These are phyloP conservation scores for Boletus insuetus DNA, from an alignment of 768 basidiomycete species.

Conservation along the genomic window DNA sequence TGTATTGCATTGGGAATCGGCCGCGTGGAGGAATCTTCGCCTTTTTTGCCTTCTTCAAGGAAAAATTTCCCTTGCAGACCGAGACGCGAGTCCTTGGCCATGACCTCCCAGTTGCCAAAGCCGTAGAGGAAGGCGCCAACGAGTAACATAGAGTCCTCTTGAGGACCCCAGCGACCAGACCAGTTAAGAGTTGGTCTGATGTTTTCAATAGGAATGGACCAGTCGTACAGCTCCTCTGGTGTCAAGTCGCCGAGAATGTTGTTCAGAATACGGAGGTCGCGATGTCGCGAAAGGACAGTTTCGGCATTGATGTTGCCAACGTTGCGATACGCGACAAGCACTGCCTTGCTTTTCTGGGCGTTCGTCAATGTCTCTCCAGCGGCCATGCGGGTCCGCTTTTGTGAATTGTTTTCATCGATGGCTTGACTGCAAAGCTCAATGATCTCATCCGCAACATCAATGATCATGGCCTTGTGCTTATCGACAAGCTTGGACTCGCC, in stretches of 20 bases:
- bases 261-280: slow-evolving; percentile 86
- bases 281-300: slow-evolving; percentile 86
- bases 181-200: slow-evolving; percentile 94
- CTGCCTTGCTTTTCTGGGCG: slow-evolving; percentile 95
- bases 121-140: slow-evolving; percentile 93
- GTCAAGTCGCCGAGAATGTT: slow-evolving; percentile 67
- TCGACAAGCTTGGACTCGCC: slow-evolving; percentile 85
- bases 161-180: slow-evolving; percentile 92
- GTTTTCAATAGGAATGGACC: slow-evolving; percentile 88
- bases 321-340: slow-evolving; percentile 85
- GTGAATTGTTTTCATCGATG: slow-evolving; percentile 79
- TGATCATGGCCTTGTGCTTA: slow-evolving; percentile 92
- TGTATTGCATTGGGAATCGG: slow-evolving; percentile 98
- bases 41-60: slow-evolving; percentile 96
- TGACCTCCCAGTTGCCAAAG: slow-evolving; percentile 96
- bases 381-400: slow-evolving; percentile 71
- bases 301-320: slow-evolving; percentile 97
- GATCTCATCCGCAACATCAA: slow-evolving; percentile 90
- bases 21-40: slow-evolving; percentile 76
- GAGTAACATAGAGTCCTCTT: slow-evolving; percentile 92
- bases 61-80: slow-evolving; percentile 92
- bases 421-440: slow-evolving; percentile 81
- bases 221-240: slow-evolving; percentile 68
- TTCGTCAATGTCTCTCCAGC: slow-evolving; percentile 88
- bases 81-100: slow-evolving; percentile 83